These are phyloP conservation scores for Globisporangium middletonii DNA, from an alignment of 352 stramenopile genomes.

Conservation along the genomic window DNA sequence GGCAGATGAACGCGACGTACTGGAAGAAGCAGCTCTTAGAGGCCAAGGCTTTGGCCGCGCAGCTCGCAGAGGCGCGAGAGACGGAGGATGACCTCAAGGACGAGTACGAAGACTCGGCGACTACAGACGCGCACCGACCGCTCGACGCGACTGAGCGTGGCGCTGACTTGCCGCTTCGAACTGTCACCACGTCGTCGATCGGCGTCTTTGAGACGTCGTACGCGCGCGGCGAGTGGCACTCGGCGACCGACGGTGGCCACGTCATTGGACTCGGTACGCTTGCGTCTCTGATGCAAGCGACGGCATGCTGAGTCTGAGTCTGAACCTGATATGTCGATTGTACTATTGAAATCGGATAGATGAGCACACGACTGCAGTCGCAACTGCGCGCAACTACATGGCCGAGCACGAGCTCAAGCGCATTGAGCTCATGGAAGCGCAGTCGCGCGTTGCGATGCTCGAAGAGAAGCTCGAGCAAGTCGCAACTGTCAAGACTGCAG, in stretches of 20 bases:
- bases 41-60: conserved; percentile 34
- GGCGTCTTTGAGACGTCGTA: conserved; percentile 53
- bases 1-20: conserved; percentile 58
- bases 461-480: conserved; percentile 51
- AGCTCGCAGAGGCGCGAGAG: conserved; percentile 35
- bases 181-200: conserved; percentile 28
- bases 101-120: neutral
- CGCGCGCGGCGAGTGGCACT: conserved; percentile 52
- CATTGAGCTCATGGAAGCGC: conserved; percentile 39
- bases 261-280: conserved; percentile 40
- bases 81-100: conserved; percentile 12
- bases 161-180: neutral
- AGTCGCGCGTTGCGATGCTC: conserved; percentile 42
- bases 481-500: conserved; percentile 27
- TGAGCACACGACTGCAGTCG: conserved; percentile 44
- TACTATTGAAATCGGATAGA: conserved; percentile 18
- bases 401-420: conserved; percentile 45
- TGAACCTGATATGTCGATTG: neutral
- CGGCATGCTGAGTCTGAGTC: neutral
- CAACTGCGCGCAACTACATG: conserved; percentile 31
- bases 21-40: conserved; percentile 64
- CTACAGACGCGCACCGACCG: too few relatives aligned
- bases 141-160: neutral
- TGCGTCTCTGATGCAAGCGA: neutral
- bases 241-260: conserved; percentile 32